Conservation (phyloP, 2,329 filamentous ascomycete genomes). For the Cladosporium velox region DNA sequence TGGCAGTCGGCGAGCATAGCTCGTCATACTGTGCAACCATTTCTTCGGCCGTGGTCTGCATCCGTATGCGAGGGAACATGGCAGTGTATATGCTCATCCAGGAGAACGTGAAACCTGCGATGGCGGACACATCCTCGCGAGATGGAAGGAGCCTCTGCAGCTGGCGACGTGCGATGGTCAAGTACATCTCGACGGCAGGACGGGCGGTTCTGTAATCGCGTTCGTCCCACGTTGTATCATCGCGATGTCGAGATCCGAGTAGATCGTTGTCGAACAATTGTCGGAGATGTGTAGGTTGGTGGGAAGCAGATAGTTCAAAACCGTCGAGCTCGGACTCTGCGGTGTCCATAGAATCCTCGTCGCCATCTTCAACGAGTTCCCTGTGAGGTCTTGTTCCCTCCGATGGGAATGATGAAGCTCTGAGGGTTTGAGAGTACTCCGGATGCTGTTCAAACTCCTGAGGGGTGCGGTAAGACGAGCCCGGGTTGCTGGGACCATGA, state of each 20-base stretch:
- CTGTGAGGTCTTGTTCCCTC: background rate
- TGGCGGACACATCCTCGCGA: constrained; percentile 29
- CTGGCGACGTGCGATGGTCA: constrained; percentile 27
- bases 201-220: background rate
- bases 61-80: constrained; percentile 30
- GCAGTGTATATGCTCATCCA: constrained; percentile 33
- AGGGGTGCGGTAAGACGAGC: background rate
- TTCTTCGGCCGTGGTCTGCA: constrained; percentile 26
- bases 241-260: constrained; percentile 21
- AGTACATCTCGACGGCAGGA: constrained; percentile 10
- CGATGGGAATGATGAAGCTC: background rate
- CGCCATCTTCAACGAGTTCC: background rate
- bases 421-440: background rate
- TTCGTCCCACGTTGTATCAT: background rate
- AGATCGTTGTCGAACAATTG: constrained; percentile 38
- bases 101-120: constrained; percentile 23
- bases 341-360: background rate
- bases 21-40: constrained; percentile 34
- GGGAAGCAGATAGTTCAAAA: constrained; percentile 25
- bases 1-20: constrained; percentile 27
- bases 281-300: constrained; percentile 34
- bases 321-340: constrained; percentile 18
- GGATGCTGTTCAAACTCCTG: background rate
- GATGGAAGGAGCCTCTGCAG: constrained; percentile 31
- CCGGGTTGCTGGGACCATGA: background rate